Base-by-base conservation (phyloP, 331 rosid genomes). In the Malus hybrid region DNA sequence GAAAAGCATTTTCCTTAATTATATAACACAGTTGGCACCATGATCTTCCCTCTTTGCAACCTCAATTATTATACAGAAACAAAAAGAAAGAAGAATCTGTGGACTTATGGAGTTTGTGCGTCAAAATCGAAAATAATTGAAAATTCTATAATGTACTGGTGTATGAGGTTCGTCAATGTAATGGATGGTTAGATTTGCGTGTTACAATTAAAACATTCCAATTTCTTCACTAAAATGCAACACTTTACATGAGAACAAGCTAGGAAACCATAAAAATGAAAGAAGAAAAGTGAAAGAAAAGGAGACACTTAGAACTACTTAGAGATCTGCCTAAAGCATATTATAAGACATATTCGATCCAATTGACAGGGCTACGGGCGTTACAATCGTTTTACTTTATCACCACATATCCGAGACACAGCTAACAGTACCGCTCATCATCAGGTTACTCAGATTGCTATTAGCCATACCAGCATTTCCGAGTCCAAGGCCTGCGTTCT, bases 401-500 rank as follows among this genome's bases (percentile, higher is more conserved):
- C 67, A 28, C 73, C 86, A 85, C 15, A 82, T 78, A n/a, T 73
- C 86, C 22, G 85, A 80, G 18, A 76, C 86, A 76, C 86, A 81
- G 72, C 85, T 85, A 62, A 85, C 76, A 59, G 83, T 72, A 68
- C 86, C 85, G 46, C 83, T 85, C 36, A 84, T 12, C 69, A 87
- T 78, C 65, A 86, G 84, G 73, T 76, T 73, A 52, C 84, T 87
- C 70, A 86, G 36, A 20, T 79, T 81, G 73, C 32, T 66, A 11
- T 22, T 82, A 54, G 22, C 29, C 67, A 60, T 50, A 12, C 70
- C 52, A 66, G 83, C 70, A 84, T 82, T 78, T 83, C 71, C 88
- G 31, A 78, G 84, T 65, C 85, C 86, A 66, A 71, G 33, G 7
- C 70, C 69, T 5, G 91, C 73, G 32, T 78, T 87, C 29, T 86